phyloP scores from a whole-genome alignment of 106 monocot species.

The Acanthochlamys bracteata region DNA sequence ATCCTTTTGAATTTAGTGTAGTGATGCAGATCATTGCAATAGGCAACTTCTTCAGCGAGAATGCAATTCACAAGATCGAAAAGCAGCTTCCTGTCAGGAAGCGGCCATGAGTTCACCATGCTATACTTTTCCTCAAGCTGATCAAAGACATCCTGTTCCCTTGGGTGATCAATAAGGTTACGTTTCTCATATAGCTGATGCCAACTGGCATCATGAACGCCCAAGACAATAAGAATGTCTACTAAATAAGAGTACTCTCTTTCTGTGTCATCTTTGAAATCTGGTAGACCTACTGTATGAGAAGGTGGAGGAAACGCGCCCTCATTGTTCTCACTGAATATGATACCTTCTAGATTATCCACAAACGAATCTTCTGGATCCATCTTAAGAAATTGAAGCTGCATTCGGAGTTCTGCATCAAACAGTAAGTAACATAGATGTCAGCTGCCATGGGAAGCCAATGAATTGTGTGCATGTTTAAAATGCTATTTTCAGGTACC shows the following conservation, averaged over 20 bases:
- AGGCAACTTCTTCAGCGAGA: constrained; percentile 19
- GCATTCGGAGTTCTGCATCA: constrained; percentile 53
- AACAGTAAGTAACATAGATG: neutral
- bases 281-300: constrained; percentile 13
- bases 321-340: constrained; percentile 43
- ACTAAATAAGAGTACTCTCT: constrained; percentile 74
- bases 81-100: constrained; percentile 56
- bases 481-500: constrained; percentile 23
- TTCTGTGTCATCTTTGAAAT: constrained; percentile 51
- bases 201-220: constrained; percentile 20
- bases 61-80: constrained; percentile 60
- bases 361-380: constrained; percentile 19
- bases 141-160: constrained; percentile 33
- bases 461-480: neutral
- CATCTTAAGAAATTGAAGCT: constrained; percentile 61
- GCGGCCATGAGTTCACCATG: constrained; percentile 35
- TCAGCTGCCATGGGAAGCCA: neutral
- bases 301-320: constrained; percentile 1
- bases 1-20: constrained; percentile 16
- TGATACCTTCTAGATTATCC: constrained; percentile 23
- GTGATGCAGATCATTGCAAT: constrained; percentile 10
- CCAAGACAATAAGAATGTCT: constrained; percentile 57
- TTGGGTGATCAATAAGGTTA: constrained; percentile 21
- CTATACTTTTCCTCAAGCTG: constrained; percentile 65
- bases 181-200: constrained; percentile 17